These are phyloP conservation scores for Sugiyamaella pinicola DNA, from an alignment of 1,139 yeast species.

Conservation along the genomic window DNA sequence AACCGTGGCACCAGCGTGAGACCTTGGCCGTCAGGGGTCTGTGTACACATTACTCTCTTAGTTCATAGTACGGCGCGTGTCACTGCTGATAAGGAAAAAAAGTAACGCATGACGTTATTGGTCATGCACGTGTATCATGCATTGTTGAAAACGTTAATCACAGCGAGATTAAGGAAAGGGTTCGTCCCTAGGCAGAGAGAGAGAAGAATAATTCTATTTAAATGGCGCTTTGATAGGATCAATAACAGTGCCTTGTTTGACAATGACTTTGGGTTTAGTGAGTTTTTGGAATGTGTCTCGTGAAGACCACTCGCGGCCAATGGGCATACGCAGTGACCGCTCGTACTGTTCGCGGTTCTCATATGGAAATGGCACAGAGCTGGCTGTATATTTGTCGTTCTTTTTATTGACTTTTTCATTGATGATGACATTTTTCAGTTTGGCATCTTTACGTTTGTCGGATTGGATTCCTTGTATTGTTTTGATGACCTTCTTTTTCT, in stretches of 20 bases:
- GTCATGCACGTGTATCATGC: background rate
- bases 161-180: background rate
- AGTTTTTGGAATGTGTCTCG: slow-evolving; percentile 82
- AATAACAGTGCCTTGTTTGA: slow-evolving; percentile 85
- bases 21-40: slow-evolving; percentile 4
- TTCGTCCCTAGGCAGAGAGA: slow-evolving; percentile 1
- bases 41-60: slow-evolving; percentile 6
- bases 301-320: slow-evolving; percentile 96
- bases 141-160: background rate
- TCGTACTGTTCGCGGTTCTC: slow-evolving; percentile 95
- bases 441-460: slow-evolving; percentile 75
- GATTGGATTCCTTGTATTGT: slow-evolving; percentile 72
- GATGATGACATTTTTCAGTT: slow-evolving; percentile 77
- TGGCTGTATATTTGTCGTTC: slow-evolving; percentile 79
- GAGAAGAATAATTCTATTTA: slow-evolving; percentile 17
- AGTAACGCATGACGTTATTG: background rate
- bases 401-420: slow-evolving; percentile 86
- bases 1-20: background rate
- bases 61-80: background rate
- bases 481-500: slow-evolving; percentile 58
- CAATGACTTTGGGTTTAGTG: slow-evolving; percentile 84
- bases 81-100: background rate
- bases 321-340: slow-evolving; percentile 89
- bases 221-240: slow-evolving; percentile 84
- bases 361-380: slow-evolving; percentile 89